Conservation (phyloP, 306 rosid genomes). For the Pachyrhizus erosus region DNA sequence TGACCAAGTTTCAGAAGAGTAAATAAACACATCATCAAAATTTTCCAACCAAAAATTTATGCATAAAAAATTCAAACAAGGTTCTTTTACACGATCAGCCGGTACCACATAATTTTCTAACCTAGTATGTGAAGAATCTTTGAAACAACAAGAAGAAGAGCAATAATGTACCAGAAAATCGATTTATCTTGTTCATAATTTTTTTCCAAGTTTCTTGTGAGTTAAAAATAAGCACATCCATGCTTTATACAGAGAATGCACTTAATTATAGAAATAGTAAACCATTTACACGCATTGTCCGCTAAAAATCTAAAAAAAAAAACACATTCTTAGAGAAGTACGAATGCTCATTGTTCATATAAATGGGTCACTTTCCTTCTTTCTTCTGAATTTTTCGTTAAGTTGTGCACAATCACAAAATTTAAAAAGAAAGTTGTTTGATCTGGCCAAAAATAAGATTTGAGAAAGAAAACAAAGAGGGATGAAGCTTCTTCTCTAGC, state of each 20-base stretch:
- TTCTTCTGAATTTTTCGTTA: background rate
- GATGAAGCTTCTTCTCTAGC: constrained; percentile 1
- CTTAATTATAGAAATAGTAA: background rate
- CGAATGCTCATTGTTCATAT: background rate
- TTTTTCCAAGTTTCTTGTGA: background rate
- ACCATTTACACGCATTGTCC: background rate
- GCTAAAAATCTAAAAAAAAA: background rate
- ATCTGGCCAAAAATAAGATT: background rate
- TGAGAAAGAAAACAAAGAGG: background rate
- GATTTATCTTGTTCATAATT: background rate
- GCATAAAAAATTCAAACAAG: background rate
- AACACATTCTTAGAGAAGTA: background rate
- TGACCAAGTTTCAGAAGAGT: constrained; percentile 29
- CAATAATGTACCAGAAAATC: background rate
- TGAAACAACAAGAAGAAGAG: background rate
- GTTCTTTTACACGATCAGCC: background rate
- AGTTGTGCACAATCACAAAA: background rate
- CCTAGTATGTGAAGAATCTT: constrained; percentile 12
- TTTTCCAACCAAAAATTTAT: background rate
- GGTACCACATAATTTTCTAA: background rate
- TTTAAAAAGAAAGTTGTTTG: background rate
- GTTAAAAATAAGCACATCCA: background rate
- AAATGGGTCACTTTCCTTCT: background rate
- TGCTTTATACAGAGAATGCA: background rate
- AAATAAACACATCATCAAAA: background rate